phyloP scores from a whole-genome alignment of 352 stramenopile genomes.

The Phytopythium chamaehyphon region DNA sequence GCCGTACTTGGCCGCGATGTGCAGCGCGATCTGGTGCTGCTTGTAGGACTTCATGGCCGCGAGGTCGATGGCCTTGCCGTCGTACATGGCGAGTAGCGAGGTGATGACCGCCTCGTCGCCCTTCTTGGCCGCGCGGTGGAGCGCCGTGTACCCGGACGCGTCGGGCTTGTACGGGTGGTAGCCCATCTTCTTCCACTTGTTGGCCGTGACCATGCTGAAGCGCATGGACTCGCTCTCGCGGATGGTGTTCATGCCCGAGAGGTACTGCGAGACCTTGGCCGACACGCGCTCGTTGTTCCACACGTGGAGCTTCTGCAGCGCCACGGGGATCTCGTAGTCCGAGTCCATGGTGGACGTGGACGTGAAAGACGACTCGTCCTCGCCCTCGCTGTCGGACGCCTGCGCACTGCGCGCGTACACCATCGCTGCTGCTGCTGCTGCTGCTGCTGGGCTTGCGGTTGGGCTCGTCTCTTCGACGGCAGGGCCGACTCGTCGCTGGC shows the following conservation, averaged over 20 bases:
- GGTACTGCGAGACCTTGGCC: constrained; percentile 47
- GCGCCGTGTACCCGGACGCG: constrained; percentile 70
- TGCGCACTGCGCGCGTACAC: constrained; percentile 10
- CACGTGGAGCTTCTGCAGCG: constrained; percentile 53
- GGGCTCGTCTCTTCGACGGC: no score
- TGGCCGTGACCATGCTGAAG: constrained; percentile 70
- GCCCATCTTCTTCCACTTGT: constrained; percentile 82
- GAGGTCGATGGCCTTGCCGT: constrained; percentile 64
- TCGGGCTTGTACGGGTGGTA: constrained; percentile 84
- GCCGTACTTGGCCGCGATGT: constrained; percentile 80
- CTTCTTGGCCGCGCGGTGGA: constrained; percentile 72
- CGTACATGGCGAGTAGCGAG: constrained; percentile 78
- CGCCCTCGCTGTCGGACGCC: constrained; percentile 20
- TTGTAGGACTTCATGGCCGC: constrained; percentile 60
- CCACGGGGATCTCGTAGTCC: constrained; percentile 77
- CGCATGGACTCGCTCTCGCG: constrained; percentile 75
- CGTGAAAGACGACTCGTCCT: constrained; percentile 69
- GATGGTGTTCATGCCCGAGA: constrained; percentile 64
- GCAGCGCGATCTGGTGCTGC: constrained; percentile 74
- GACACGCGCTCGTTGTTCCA: constrained; percentile 72
- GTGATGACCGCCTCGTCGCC: constrained; percentile 61
- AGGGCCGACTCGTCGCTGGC: no score
- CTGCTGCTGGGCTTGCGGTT: no score
- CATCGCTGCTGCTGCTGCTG: constrained; percentile 1
- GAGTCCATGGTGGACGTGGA: constrained; percentile 84